Evolutionary conservation across 2,329 filamentous ascomycete genomes (phyloP).

Genomic region (Trichophyton benhamiae): DNA sequence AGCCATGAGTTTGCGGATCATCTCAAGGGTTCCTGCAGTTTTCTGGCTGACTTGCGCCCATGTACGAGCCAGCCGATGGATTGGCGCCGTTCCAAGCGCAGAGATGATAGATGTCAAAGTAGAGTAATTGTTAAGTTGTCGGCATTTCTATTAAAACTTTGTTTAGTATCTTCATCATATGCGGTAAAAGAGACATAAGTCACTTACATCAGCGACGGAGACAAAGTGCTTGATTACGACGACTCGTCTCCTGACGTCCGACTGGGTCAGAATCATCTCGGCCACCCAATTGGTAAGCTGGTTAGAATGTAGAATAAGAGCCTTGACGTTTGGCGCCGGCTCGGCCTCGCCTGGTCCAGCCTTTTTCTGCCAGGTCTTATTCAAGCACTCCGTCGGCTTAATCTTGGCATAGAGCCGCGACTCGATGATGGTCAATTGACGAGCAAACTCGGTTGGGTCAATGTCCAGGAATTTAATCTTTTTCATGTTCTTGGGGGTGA

Average conservation of each 20-base stretch:
- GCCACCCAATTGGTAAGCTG: conserved; percentile 99
- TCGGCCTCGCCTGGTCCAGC: conserved; percentile 55
- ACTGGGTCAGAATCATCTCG: conserved; percentile 93
- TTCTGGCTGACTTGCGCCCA: conserved; percentile 89
- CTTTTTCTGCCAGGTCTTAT: conserved; percentile 99
- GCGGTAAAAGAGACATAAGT: background rate
- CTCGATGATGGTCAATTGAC: conserved; percentile 93
- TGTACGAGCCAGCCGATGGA: conserved; percentile 82
- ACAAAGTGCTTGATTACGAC: conserved; percentile 99
- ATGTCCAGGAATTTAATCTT: conserved; percentile 98
- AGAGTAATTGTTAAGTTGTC: conserved; percentile 86
- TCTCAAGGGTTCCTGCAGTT: conserved; percentile 67
- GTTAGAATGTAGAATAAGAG: conserved; percentile 92
- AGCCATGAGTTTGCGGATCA: conserved; percentile 87
- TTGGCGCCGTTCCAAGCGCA: conserved; percentile 83
- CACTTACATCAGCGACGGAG: conserved; percentile 71
- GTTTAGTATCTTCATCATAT: background rate
- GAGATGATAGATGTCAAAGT: conserved; percentile 97
- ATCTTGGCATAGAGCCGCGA: conserved; percentile 91
- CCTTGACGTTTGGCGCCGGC: conserved; percentile 83
- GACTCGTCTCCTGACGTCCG: conserved; percentile 88
- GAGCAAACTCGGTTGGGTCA: conserved; percentile 89
- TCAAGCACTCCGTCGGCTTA: conserved; percentile 86
- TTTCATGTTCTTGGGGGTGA: conserved; percentile 98
- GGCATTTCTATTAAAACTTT: conserved; percentile 61